Base-by-base conservation (phyloP, 2,329 filamentous ascomycete species). In the Pyricularia grisea region DNA sequence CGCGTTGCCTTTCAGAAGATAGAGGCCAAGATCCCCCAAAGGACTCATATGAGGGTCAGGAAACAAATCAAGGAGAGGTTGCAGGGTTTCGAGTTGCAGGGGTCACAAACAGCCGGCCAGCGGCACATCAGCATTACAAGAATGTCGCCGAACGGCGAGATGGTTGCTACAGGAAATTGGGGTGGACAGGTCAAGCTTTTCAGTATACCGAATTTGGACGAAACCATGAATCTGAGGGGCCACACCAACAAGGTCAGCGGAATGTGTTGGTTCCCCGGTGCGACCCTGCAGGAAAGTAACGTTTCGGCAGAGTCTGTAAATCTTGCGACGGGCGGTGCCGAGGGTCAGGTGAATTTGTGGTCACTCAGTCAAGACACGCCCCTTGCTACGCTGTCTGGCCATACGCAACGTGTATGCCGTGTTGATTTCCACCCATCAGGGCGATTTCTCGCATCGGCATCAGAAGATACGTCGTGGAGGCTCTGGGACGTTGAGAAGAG, bases 351-450 rank as follows among this genome's bases (percentile, higher is more conserved):
- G 63, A 89, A 97, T 75, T 84, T 99, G 17, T 99, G 95, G 95
- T 94, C 92, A 4, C 82, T 98, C 65, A 89, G 88, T 64, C 87
- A 94, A 77, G 93, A 97, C 71, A 95, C 92, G 1, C 95, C 95
- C 0, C 77, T 97, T 4, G 87, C 91, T 0, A 96, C 92, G 0
- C 83, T 98, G 0, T 85, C 89, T 28, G 95, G 94, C 0, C 95
- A 99, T 76, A 89, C 87, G 4, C 92, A 91, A 68, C 90, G 95
- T 71, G 93, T 99, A 10, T 97, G 93, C 74, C 88, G 94, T 69
- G 90, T 97, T 14, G 95, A 97, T 70, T 97, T 98, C 75, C 95
- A 99, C 73, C 95, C 95, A 0, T 97, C 92, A 0, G 94, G 94
- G 3, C 86, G 86, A 71, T 98, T 94, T 75, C 83, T 98, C 6